Evolutionary conservation across 176 grass and related monocot species (phyloP), one percentile per base, ranked within the genome.

Genomic region (Canna indica): DNA sequence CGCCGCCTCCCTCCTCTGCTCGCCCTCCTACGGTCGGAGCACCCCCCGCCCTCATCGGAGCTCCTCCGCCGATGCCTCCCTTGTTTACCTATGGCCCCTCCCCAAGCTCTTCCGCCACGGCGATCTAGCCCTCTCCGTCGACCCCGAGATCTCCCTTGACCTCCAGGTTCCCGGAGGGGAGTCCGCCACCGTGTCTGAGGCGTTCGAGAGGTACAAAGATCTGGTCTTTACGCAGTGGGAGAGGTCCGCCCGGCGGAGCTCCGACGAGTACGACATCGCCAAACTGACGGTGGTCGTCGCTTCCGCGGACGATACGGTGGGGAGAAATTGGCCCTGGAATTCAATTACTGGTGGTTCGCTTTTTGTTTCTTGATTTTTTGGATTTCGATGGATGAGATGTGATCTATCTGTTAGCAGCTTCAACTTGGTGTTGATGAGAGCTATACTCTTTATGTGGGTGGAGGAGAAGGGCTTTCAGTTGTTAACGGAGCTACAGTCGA

Each of bases 381-480:
- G 35, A 10, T 34, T 64, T 73, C 64, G 38, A 73, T 28, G 17
- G 39, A 47, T 34, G 15, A 28, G 39, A 34, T 66, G 64, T 76
- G 36, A 59, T 76, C 66, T 72, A 36, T 47, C 22, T 36, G 35
- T 22, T 10, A 44, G 33, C 34, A 97, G 94, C 36, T 97, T 28
- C 81, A 83, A 56, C 67, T 92, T 29, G 94, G 89, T 30, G 86
- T 90, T 36, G 94, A 97, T 47, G 94, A 97, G 88, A 92, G 94
- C 77, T 97, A 97, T 73, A 62, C 59, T 9, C 83, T 90, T 73
- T 90, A 81, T 36, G 70, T 87, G 47, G 82, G 60, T 5, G 76
- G 69, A 7, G 59, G 69, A 41, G 76, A 54, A 1, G 83, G 80
- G 27, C 59, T 78, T 68, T 83, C 94, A 10, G 87, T 97, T n/a